Conservation (phyloP, 2,329 filamentous ascomycete species). For the Nemania sp. region DNA sequence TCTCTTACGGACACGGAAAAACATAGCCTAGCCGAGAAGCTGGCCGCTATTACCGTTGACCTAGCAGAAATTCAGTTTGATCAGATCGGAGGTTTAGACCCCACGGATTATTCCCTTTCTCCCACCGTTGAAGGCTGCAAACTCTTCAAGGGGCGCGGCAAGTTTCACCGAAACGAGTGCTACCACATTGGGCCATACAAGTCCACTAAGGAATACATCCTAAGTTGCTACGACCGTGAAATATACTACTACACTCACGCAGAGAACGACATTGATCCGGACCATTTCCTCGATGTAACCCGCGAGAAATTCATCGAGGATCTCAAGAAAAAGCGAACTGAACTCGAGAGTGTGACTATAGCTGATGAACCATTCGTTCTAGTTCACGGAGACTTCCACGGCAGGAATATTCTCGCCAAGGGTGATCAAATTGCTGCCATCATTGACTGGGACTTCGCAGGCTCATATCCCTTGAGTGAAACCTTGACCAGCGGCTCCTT, state of each 20-base stretch:
- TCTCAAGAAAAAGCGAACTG: constrained; percentile 15
- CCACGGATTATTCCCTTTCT: constrained; percentile 4
- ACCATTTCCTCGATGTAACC: neutral
- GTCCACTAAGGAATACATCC: constrained; percentile 33
- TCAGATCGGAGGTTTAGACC: constrained; percentile 28
- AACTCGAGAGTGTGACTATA: neutral
- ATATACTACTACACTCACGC: constrained; percentile 27
- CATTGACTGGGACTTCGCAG: constrained; percentile 35
- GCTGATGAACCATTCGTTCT: constrained; percentile 33
- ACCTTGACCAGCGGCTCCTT: constrained; percentile 6
- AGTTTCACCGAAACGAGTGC: constrained; percentile 31
- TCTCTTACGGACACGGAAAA: constrained; percentile 18
- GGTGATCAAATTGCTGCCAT: constrained; percentile 23
- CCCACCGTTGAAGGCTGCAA: constrained; percentile 33
- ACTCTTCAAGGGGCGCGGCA: constrained; percentile 27
- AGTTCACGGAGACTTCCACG: constrained; percentile 33
- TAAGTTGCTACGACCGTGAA: constrained; percentile 31
- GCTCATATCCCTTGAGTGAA: constrained; percentile 33
- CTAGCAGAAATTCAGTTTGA: constrained; percentile 26
- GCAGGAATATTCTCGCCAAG: constrained; percentile 26
- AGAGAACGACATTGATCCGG: constrained; percentile 18
- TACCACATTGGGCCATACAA: constrained; percentile 32
- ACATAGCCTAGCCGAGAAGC: constrained; percentile 3
- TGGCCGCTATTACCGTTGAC: constrained; percentile 26
- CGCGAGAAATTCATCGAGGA: neutral